Base-by-base conservation (phyloP, 192 early-diverging fungal genomes). In the Gaertneriomyces sp. region DNA sequence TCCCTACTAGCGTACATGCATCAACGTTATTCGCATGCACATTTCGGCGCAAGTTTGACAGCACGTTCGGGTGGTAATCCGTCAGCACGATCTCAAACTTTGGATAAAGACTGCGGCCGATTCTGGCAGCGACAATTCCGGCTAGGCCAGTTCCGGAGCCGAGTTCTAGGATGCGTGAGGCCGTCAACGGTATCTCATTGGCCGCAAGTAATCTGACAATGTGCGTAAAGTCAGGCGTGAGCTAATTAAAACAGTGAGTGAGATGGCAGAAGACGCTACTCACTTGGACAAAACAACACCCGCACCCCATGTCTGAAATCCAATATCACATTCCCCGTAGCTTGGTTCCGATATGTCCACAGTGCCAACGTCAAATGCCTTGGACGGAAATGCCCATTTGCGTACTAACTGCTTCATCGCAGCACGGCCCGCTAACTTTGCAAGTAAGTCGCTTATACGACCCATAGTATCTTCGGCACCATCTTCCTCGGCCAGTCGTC, bases 301-400 rank as follows among this genome's bases (percentile, higher is more conserved):
- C 0, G 61, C 61, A 17, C 73, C 73, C 73, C 73, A 74, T 40
- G 73, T 74, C 59, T 74, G 73, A 44, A 74, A 74, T 6, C 73
- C 73, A 10, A 74, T 58, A 38, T 67, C 73, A 7, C 68, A 67
- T 33, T 70, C 73, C 4, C 51, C 62, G 53, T 43, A 69, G 12
- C 53, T 40, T 44, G 65, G 56, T 39, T 74, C 73, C 20, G 45
- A 16, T 7, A 67, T 40, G 10, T 39, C 33, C 56, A 67, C 12
- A 6, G 19, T 42, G 4, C 55, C 56, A 33, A 33, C 25, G 2
- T 33, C 25, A 33, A 33, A 33, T 12, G 46, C 52, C 5, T 41
- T 16, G 4, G 16, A 41, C 17, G 47, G 47, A 46, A 58, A 67
- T 33, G 3, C 19, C 56, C 57, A 67, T 4, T 19, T 47, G 44